These are phyloP conservation scores for Sporormia fimetaria DNA, from an alignment of 495 filamentous ascomycete species.

Conservation along the genomic window DNA sequence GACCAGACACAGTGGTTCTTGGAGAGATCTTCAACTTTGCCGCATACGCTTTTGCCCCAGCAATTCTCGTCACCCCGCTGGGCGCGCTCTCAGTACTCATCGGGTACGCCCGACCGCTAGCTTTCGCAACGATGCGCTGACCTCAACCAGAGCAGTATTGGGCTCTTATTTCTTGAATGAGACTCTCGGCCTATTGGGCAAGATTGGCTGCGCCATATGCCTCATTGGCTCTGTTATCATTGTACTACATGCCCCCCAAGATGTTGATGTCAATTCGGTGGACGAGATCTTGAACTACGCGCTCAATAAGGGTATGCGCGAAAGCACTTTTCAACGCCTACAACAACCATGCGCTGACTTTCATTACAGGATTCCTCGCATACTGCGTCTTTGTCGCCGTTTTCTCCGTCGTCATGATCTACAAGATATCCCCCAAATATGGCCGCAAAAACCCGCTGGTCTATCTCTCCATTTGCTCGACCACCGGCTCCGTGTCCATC, in stretches of 20 bases:
- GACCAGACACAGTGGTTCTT: constrained; percentile 52
- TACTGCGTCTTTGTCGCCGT: constrained; percentile 66
- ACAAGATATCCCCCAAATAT: constrained; percentile 74
- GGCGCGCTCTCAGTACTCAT: constrained; percentile 90
- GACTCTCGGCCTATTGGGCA: constrained; percentile 74
- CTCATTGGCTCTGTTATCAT: constrained; percentile 94
- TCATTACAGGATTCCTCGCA: constrained; percentile 61
- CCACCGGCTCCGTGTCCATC: constrained; percentile 90
- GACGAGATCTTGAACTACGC: constrained; percentile 83
- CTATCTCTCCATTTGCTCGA: constrained; percentile 93
- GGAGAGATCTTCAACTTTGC: constrained; percentile 95
- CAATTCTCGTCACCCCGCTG: constrained; percentile 89
- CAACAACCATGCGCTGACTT: constrained; percentile 26
- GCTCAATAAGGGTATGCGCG: constrained; percentile 67
- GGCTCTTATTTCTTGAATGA: constrained; percentile 92
- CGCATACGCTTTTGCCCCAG: constrained; percentile 94
- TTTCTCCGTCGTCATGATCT: constrained; percentile 91
- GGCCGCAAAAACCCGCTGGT: constrained; percentile 92
- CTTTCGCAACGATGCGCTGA: constrained; percentile 27
- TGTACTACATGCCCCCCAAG: constrained; percentile 90
- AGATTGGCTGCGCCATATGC: constrained; percentile 90
- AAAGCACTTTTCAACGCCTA: background rate
- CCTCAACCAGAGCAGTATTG: constrained; percentile 58
- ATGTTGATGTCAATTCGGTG: constrained; percentile 76
- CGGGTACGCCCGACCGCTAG: constrained; percentile 41